These are phyloP conservation scores for Magnusiomyces magnusii DNA, from an alignment of 1,139 yeast genomes.

Conservation along the genomic window DNA sequence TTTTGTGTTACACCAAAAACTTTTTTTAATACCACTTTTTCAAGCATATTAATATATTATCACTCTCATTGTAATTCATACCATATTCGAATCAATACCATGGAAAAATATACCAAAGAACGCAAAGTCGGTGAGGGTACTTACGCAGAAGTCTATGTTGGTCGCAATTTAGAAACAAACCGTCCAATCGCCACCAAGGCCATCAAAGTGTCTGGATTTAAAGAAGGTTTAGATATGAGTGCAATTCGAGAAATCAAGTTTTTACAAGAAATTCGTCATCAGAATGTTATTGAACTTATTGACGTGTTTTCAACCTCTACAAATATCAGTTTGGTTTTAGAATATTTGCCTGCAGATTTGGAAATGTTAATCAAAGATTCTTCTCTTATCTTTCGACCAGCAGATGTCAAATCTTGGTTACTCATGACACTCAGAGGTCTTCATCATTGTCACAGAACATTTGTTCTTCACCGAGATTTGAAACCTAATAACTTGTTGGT, in stretches of 20 bases:
- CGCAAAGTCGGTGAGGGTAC: conserved; percentile 98
- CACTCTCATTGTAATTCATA: too few species aligned
- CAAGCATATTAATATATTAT: too few species aligned
- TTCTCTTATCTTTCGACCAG: conserved; percentile 65
- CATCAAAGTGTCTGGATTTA: conserved; percentile 89
- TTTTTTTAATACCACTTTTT: too few species aligned
- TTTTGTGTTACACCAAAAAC: not conserved
- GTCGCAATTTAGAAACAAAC: conserved; percentile 42
- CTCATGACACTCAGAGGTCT: conserved; percentile 90
- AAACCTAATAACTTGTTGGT: conserved; percentile 60
- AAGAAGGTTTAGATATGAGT: conserved; percentile 96
- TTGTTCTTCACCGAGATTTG: conserved; percentile 66
- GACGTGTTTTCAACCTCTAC: conserved; percentile 73
- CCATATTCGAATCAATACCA: too few species aligned
- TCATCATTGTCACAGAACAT: conserved; percentile 90
- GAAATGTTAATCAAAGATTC: conserved; percentile 85
- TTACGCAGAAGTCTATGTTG: conserved; percentile 92
- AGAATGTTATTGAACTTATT: conserved; percentile 74
- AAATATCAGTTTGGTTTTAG: conserved; percentile 78
- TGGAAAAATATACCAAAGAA: conserved; percentile 35
- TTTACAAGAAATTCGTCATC: conserved; percentile 76
- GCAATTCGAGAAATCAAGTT: conserved; percentile 94
- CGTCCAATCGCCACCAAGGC: conserved; percentile 85
- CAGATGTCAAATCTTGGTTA: conserved; percentile 90
- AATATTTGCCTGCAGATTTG: conserved; percentile 84